Evolutionary conservation across 352 stramenopile genomes (phyloP), one percentile per base, ranked within the genome.

Genomic region (Phytopythium litorale): DNA sequence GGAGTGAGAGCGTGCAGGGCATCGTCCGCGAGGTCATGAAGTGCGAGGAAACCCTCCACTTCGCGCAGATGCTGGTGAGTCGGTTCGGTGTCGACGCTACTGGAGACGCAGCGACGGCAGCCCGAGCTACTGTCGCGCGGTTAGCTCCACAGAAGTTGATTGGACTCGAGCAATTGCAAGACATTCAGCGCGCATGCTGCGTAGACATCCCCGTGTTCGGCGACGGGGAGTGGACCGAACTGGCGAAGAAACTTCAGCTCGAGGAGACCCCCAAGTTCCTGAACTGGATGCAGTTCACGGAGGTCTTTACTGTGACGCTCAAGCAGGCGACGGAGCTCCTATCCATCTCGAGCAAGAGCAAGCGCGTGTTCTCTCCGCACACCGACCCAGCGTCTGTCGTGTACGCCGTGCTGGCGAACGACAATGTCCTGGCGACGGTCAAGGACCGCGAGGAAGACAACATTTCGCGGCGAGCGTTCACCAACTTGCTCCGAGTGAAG

Each of bases 261-360:
- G 35, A 70, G 4, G 62, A 70, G 23, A 25, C 21, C 3, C 60
- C 61, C 16, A 43, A 53, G 64, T 46, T 58, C 40, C 57, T 85
- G 21, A 62, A 78, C 21, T 85, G 78, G 76, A 79, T 76, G 64
- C 68, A 88, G 50, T 84, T 88, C 67, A 56, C 65, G 0, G 67
- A 74, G 30, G 46, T 61, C 30, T 84, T 82, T 45, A 62, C 60
- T 3, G 25, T 76, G 1, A 51, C 35, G 18, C 23, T 85, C 25
- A 54, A 54, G 7, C 66, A 85, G 50, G 79, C 84, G 66, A 56
- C 64, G 0, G 66, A 72, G 19, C 45, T 61, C 30, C 79, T 82
- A 35, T 63, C 60, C 3, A 43, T 75, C 7, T 49, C n/a, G n/a
- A 23, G 80, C 19, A 76, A 73, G 19, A 53, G 51, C 33, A 81